phyloP scores from a whole-genome alignment of 768 basidiomycete genomes.

The Ephemerocybe angulata region DNA sequence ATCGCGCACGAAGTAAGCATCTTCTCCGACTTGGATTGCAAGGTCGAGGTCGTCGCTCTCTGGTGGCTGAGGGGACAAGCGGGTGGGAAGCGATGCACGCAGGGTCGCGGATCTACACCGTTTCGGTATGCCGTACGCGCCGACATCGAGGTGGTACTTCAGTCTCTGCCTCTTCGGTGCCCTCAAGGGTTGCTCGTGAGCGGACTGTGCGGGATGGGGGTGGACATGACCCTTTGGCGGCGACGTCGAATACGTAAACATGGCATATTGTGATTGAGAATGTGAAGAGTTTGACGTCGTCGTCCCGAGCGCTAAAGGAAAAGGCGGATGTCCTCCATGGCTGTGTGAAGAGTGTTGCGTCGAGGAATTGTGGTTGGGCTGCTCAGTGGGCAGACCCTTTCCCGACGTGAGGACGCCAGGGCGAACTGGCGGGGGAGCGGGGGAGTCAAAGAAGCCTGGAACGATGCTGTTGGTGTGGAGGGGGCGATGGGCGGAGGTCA shows the following conservation, averaged over 20 bases:
- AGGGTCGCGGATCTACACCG: slow-evolving; percentile 19
- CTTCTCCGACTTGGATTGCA: slow-evolving; percentile 84
- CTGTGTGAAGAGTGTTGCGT: slow-evolving; percentile 10
- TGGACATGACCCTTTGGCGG: slow-evolving; percentile 9
- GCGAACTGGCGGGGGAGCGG: slow-evolving; percentile 8
- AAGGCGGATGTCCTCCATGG: slow-evolving; percentile 10
- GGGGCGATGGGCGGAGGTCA: slow-evolving; percentile 5
- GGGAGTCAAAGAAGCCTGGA: slow-evolving; percentile 9
- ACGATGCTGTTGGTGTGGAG: slow-evolving; percentile 7
- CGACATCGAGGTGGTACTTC: slow-evolving; percentile 58
- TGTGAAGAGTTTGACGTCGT: slow-evolving; percentile 11
- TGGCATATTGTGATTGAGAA: slow-evolving; percentile 12
- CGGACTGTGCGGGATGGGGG: slow-evolving; percentile 2
- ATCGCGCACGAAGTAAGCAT: slow-evolving; percentile 79
- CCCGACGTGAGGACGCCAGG: slow-evolving; percentile 3
- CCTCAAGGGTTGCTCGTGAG: slow-evolving; percentile 4
- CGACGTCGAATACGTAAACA: slow-evolving; percentile 10
- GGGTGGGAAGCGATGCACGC: slow-evolving; percentile 18
- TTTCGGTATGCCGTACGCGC: slow-evolving; percentile 86
- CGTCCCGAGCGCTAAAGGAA: slow-evolving; percentile 10
- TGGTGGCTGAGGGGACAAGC: slow-evolving; percentile 23
- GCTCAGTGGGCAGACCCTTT: slow-evolving; percentile 5
- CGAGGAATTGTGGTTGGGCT: slow-evolving; percentile 6
- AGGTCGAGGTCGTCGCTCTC: slow-evolving; percentile 35
- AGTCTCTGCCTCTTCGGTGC: slow-evolving; percentile 26